phyloP scores from a whole-genome alignment of 73 alveolate species.

The Paramecium bursaria region DNA sequence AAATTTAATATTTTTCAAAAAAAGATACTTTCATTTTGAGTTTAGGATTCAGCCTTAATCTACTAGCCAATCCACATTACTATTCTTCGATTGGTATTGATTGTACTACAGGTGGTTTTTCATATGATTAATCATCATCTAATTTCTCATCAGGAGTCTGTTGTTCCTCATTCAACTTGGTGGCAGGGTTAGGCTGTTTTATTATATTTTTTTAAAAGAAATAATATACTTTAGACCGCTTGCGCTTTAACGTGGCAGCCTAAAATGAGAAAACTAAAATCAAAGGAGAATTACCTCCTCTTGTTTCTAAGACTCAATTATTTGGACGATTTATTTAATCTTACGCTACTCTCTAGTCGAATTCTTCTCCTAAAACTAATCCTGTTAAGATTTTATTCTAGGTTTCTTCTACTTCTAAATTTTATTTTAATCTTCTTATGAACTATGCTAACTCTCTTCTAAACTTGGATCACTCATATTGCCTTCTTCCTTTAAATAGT shows the following conservation, averaged over 20 bases:
- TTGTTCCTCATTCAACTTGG: neutral
- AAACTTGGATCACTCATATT: no score
- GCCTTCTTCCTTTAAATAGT: no score
- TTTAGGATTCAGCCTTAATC: constrained; percentile 19
- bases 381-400: no score
- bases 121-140: no score
- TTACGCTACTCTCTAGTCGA: constrained; percentile 37
- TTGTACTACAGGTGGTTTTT: no score
- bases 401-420: no score
- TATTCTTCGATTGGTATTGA: no score
- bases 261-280: constrained; percentile 22
- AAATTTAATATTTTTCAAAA: no score
- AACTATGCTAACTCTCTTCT: no score
- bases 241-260: constrained; percentile 10
- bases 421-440: no score
- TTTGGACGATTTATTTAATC: neutral
- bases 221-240: constrained; percentile 24
- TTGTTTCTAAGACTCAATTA: constrained; percentile 12
- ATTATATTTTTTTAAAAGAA: neutral
- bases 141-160: no score
- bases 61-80: constrained; percentile 9
- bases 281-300: constrained; percentile 37
- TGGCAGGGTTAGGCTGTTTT: constrained; percentile 53
- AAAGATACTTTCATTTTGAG: constrained; percentile 26
- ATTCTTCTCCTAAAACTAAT: constrained; percentile 4